Percentiles rank a stretch among this genome's conserved stretches.
Evolutionary conservation across 768 basidiomycete genomes (phyloP).

Genomic region (Auriscalpium orientale): DNA sequence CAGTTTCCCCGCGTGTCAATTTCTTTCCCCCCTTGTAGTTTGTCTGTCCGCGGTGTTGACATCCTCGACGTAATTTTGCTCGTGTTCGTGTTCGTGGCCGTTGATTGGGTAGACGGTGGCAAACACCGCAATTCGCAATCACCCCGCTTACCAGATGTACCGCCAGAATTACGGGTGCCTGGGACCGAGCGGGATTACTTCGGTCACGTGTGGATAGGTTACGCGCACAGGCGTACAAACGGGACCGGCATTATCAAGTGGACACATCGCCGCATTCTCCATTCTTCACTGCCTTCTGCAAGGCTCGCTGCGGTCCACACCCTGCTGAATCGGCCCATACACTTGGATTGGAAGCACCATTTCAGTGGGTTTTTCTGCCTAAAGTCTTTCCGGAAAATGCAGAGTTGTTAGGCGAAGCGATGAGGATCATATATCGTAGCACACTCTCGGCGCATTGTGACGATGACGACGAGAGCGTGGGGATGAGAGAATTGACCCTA

Average conservation of each 20-base stretch:
- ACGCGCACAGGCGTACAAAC: neutral
- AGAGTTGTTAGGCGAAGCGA: neutral
- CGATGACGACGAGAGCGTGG: slow-evolving; percentile 6
- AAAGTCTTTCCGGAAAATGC: neutral
- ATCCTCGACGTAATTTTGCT: too few species aligned
- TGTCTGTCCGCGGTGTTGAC: neutral
- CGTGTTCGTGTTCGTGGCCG: too few species aligned
- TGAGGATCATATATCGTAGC: too few species aligned
- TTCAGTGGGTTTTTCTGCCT: neutral
- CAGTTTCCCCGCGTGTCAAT: neutral
- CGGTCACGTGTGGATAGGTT: neutral
- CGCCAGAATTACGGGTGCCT: neutral
- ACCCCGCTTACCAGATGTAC: neutral
- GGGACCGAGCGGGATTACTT: neutral
- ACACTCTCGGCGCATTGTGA: neutral
- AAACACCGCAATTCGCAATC: neutral
- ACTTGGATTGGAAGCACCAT: too few species aligned
- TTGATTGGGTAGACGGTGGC: neutral
- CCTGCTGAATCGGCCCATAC: too few species aligned
- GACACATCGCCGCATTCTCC: neutral
- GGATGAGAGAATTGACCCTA: slow-evolving; percentile 4
- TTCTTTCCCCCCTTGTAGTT: neutral
- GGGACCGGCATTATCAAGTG: neutral
- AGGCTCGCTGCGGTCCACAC: neutral
- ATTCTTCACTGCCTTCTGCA: neutral